Evolutionary conservation across 495 filamentous ascomycete species (phyloP).

Genomic region (Bacidia rubella): DNA sequence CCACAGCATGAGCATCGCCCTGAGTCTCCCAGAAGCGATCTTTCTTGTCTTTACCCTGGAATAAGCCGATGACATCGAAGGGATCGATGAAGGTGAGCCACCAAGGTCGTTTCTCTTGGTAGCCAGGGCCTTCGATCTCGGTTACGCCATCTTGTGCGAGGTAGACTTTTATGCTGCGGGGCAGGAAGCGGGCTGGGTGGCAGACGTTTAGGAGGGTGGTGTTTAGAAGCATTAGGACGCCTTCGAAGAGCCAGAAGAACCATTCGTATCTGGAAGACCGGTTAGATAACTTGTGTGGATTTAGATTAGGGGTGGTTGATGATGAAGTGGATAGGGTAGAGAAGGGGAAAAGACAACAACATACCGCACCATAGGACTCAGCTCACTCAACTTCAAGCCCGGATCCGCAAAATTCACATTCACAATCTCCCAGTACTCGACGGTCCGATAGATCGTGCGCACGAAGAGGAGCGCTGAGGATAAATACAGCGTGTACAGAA

Average conservation of each 20-base stretch:
- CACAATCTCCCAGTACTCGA: slow-evolving; percentile 45
- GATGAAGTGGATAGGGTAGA: slow-evolving; percentile 33
- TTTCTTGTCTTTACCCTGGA: slow-evolving; percentile 35
- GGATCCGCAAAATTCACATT: slow-evolving; percentile 22
- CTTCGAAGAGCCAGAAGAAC: slow-evolving; percentile 65
- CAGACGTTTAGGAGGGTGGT: slow-evolving; percentile 45
- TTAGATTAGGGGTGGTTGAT: not conserved
- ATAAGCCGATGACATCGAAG: slow-evolving; percentile 49
- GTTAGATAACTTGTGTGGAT: not conserved
- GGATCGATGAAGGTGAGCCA: slow-evolving; percentile 49
- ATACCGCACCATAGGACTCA: not conserved
- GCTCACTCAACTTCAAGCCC: slow-evolving; percentile 18
- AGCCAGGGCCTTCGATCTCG: slow-evolving; percentile 51
- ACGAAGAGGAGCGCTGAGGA: slow-evolving; percentile 46
- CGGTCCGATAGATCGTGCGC: slow-evolving; percentile 53
- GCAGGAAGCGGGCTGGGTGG: slow-evolving; percentile 49
- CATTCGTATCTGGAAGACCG: slow-evolving; percentile 40
- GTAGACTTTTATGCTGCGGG: slow-evolving; percentile 49
- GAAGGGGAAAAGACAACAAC: slow-evolving; percentile 16
- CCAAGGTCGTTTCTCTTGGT: slow-evolving; percentile 40
- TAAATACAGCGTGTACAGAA: slow-evolving; percentile 47
- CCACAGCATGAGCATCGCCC: not conserved
- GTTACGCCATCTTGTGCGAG: slow-evolving; percentile 48
- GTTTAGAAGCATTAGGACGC: slow-evolving; percentile 48
- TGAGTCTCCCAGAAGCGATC: slow-evolving; percentile 44